phyloP scores from a whole-genome alignment of 192 early-diverging fungal genomes.

The Geranomyces variabilis region DNA sequence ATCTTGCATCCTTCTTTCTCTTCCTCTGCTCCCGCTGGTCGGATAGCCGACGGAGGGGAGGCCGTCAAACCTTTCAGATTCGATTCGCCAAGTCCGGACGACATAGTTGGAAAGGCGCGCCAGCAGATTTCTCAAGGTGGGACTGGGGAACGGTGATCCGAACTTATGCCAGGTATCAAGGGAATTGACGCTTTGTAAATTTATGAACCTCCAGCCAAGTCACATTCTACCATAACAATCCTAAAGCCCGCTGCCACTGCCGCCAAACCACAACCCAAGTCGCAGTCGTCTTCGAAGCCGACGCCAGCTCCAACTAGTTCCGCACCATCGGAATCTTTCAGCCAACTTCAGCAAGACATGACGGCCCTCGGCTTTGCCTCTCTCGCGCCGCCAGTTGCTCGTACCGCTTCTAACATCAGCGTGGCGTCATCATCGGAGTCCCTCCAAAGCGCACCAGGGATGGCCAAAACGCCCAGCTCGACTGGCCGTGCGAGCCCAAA shows the following conservation, averaged over 20 bases:
- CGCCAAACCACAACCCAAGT: neutral
- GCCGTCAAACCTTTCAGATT: constrained; percentile 62
- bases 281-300: neutral
- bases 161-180: constrained; percentile 41
- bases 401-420: constrained; percentile 9
- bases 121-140: constrained; percentile 51
- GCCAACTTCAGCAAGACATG: constrained; percentile 24
- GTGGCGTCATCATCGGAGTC: neutral
- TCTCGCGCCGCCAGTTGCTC: neutral
- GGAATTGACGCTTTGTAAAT: constrained; percentile 40
- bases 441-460: constrained; percentile 24
- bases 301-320: neutral
- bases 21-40: neutral
- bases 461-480: constrained; percentile 27
- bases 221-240: constrained; percentile 19
- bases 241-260: neutral
- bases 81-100: constrained; percentile 82
- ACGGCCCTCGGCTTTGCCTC: constrained; percentile 13
- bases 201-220: constrained; percentile 26
- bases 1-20: neutral
- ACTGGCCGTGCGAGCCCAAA: constrained; percentile 37
- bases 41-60: constrained; percentile 6
- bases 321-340: neutral
- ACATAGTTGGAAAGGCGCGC: constrained; percentile 69
- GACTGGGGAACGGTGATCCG: neutral